Evolutionary conservation across 371 early-diverging fungal genomes (phyloP), one percentile per base, ranked within the genome.

Genomic region (Mucor irregularis): DNA sequence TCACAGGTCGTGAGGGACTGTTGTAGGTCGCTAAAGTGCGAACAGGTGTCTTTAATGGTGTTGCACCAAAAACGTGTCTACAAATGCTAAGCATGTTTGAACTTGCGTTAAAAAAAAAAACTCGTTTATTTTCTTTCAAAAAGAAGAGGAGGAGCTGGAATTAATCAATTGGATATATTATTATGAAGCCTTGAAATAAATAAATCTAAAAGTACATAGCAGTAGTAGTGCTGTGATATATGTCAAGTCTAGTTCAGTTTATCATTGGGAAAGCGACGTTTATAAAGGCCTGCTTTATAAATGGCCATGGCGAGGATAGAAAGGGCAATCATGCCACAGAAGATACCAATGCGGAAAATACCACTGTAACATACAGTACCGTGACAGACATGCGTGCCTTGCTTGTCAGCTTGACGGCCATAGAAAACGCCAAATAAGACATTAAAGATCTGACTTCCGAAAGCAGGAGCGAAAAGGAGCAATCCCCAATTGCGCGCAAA

Each of bases 401-500:
- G 67, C 10, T 50, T 49, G 25, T 48, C 28, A 9, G 67, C 55
- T 19, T 67, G 47, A 11, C 26, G 28, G 4, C 55, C 67, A 24
- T 62, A 67, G 14, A 62, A 31, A 5, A 55, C 16, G 7, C 63
- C 67, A 58, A 67, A 64, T 17, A 64, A 50, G 19, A 64, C 13
- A 48, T 65, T 64, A 13, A 61, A 68, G 17, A 61, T 19, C 39
- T 68, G 69, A 39, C 61, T 64, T 8, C 68, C 68, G 37, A 68
- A 61, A 10, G 68, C 68, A 24, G 68, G 68, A 17, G 68, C 68
- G 49, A 52, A 68, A 9, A 68, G 51, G 14, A 68, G 25, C 40
- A 57, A 64, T 1, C 68, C 68, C 68, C 68, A 68, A 30, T 68
- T 68, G 8, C 58, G 56, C 22, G 64, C 68, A 53, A 68, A 68